A percentile compares a stretch with the other conserved stretches of the same genome.
Evolutionary conservation across 1,139 yeast species (phyloP).

Genomic region (Candida sanyaensis): DNA sequence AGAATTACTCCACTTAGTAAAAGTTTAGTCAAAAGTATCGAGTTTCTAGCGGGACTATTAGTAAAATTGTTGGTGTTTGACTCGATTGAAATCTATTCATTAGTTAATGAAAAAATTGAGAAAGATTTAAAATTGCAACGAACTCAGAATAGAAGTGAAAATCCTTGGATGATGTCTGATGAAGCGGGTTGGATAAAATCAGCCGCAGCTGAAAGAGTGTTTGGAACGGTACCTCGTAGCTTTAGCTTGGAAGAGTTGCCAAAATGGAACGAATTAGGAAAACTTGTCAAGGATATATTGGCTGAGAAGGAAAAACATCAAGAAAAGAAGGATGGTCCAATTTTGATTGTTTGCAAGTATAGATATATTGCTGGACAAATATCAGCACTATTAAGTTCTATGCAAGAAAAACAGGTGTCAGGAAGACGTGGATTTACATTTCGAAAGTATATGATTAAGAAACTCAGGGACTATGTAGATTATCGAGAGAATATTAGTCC

Average conservation of each 20-base stretch:
- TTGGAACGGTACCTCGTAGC: constrained; percentile 36
- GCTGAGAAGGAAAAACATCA: constrained; percentile 42
- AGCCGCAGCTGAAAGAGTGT: constrained; percentile 70
- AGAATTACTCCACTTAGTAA: constrained; percentile 77
- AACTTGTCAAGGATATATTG: constrained; percentile 70
- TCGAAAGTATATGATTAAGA: constrained; percentile 53
- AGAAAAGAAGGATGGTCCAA: constrained; percentile 52
- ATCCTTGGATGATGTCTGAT: constrained; percentile 86
- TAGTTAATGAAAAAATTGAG: constrained; percentile 67
- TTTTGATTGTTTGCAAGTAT: constrained; percentile 74
- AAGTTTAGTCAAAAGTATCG: constrained; percentile 71
- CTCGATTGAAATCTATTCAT: constrained; percentile 73
- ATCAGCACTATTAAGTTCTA: constrained; percentile 41
- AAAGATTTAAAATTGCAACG: constrained; percentile 47
- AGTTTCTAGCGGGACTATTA: constrained; percentile 61
- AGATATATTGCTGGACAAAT: constrained; percentile 57
- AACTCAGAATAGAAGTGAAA: constrained; percentile 52
- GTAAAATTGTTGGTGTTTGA: constrained; percentile 61
- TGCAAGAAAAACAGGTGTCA: constrained; percentile 32
- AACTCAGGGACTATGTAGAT: constrained; percentile 51
- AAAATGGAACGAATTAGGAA: constrained; percentile 82
- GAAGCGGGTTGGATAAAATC: constrained; percentile 80
- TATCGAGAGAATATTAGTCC: constrained; percentile 49
- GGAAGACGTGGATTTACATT: constrained; percentile 30
- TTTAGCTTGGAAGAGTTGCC: constrained; percentile 77